Base-by-base conservation (phyloP, 2,329 filamentous ascomycete genomes). In the Chrysoporthe deuterocubensis region DNA sequence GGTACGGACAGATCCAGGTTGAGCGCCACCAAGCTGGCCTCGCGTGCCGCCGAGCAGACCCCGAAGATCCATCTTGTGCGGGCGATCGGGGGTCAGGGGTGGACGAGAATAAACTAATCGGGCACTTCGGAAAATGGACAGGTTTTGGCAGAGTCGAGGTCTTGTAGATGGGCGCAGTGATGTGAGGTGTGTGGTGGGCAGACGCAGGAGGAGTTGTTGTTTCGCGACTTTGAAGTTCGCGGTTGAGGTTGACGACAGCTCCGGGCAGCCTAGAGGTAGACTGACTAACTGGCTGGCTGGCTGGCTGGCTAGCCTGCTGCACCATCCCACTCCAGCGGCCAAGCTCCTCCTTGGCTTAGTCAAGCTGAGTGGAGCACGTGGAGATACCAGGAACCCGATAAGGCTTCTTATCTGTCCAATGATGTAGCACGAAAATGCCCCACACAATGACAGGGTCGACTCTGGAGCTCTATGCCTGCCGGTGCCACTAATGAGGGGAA, bases 21-120 rank as follows among this genome's bases (percentile, higher is more conserved):
- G 81, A 73, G 84, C 81, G 71, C 86, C 87, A 71, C 86, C 87
- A 61, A 91, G 82, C 84, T 92, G 90, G 74, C 90, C 89, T 74
- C 89, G 87, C 75, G 92, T 67, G 66, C 65, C 92, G 72, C 91
- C 90, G 74, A 97, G 87, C 89, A 97, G 91, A 79, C 92, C 89
- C 82, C 92, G 94, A 80, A 97, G 90, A 78, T 98, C 95, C 95
- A 97, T 98, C 69, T 72, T 84, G 66, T 21, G 40, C 4, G 43
- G 59, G 63, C 65, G 63, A 64, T 66, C 65, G 54, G 61, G 71
- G 61, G 37, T 59, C 67, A 64, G 60, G 43, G 68, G 46, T 54
- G 65, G 64, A 26, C 26, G 71, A 64, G 64, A 69, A 18, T 1
- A 65, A 67, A 70, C 69, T 59, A 69, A 69, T 67, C 67, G 63